These are phyloP conservation scores for Esteya vermicola DNA, from an alignment of 2,329 filamentous ascomycete species.

Conservation along the genomic window DNA sequence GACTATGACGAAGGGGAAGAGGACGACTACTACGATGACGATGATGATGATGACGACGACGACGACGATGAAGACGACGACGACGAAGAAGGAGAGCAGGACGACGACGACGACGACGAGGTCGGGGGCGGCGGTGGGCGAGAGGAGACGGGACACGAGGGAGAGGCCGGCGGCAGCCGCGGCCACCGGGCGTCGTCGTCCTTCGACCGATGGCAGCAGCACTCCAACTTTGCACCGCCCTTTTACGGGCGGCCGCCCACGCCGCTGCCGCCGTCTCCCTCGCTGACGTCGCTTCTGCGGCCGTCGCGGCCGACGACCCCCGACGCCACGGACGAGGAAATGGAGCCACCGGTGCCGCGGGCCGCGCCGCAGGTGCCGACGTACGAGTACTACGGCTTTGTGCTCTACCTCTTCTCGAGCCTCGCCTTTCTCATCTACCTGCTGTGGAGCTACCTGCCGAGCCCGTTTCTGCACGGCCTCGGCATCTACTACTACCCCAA, in stretches of 20 bases:
- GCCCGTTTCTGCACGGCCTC: conserved; percentile 79
- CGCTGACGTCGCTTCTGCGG: conserved; percentile 78
- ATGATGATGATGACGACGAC: conserved; percentile 10
- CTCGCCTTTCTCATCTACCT: conserved; percentile 62
- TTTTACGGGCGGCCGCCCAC: conserved; percentile 98
- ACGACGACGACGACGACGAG: conserved; percentile 17
- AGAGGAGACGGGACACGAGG: conserved; percentile 7
- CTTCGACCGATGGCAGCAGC: too few species aligned
- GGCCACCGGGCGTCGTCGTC: too few species aligned
- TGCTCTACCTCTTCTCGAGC: conserved; percentile 81
- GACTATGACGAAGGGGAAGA: conserved; percentile 15
- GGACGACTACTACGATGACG: conserved; percentile 12
- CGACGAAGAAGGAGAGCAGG: conserved; percentile 14
- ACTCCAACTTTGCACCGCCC: conserved; percentile 55
- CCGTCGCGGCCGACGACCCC: conserved; percentile 88
- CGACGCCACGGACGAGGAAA: conserved; percentile 79
- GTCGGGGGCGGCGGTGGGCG: conserved; percentile 11
- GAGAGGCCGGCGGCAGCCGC: not conserved
- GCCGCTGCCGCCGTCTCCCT: conserved; percentile 82
- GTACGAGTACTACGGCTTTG: conserved; percentile 98
- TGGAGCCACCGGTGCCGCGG: conserved; percentile 62
- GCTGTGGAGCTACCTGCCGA: conserved; percentile 81
- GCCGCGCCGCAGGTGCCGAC: conserved; percentile 92
- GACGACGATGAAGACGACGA: conserved; percentile 8
- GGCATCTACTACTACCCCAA: conserved; percentile 96